Evolutionary conservation across 495 filamentous ascomycete genomes (phyloP), one percentile per base, ranked within the genome.

Genomic region (Neurospora cerealis): DNA sequence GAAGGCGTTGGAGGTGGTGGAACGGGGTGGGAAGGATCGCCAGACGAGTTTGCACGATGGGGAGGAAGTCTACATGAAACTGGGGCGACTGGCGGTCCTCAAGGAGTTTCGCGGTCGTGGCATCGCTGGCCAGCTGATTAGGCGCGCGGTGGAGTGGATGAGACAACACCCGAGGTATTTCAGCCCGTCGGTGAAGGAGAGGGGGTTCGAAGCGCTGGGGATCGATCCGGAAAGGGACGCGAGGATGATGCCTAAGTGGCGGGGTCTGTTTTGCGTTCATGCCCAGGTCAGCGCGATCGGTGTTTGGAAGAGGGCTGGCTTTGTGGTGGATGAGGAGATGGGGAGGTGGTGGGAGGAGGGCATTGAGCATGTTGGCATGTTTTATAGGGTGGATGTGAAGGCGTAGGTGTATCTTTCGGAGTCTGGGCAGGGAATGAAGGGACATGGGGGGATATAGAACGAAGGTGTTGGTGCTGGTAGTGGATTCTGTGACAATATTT

Each of bases 341-440:
- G 92, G 93, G 0, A 82, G 75, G 75, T 98, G 94, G 93, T 82
- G 84, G 46, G 94, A 97, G 83, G 93, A 96, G 75, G 93, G 92
- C 28, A 93, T 97, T 75, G 85, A 87, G 77, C 95, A 97, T 86
- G 87, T 94, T 38, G 93, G 91, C 17, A 95, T 97, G 93, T 95
- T 85, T 72, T 73, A 75, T 60, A 79, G 86, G 19, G 70, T 86
- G 5, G 74, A 76, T 2, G 70, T 81, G 34, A 74, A 76, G 46
- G 21, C 69, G 5, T 41, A 75, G 54, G 28, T 8, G 28, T 34
- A 32, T 28, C 11, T 62, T 21, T 5, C 0, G 11, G 5, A 60
- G 48, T 34, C 6, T 19, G 15, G 15, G 7, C 6, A 19, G 15
- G 34, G 28, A 28, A 10, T 24, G 24, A 24, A 62, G 24, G 11